These are phyloP conservation scores for Chloromonas sp. DNA, from an alignment of 163 green algal genomes.

Conservation along the genomic window DNA sequence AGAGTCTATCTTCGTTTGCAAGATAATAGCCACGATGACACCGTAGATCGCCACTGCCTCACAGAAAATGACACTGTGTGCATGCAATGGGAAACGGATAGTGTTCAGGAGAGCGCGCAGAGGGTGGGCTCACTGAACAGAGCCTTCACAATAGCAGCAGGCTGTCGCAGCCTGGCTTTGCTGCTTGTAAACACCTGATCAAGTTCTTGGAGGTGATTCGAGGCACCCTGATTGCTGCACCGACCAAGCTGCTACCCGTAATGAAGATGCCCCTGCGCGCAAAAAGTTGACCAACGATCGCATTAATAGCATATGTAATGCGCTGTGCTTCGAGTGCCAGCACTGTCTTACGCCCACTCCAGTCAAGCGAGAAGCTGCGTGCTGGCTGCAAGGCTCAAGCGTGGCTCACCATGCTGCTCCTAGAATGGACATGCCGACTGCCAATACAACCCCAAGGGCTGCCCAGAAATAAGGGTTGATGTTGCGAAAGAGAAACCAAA, in stretches of 20 bases:
- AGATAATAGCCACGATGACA: slow-evolving; percentile 98
- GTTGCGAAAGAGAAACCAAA: slow-evolving; percentile 80
- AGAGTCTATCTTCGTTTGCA: slow-evolving; percentile 89
- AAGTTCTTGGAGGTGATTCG: slow-evolving; percentile 99
- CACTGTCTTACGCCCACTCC: no score
- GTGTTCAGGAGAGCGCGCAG: not conserved
- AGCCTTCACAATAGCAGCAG: not conserved
- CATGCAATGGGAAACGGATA: not conserved
- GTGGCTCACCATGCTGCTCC: slow-evolving; percentile 90
- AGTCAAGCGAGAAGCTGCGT: no score
- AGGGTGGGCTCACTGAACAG: no score
- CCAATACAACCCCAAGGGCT: slow-evolving; percentile 80
- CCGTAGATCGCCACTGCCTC: slow-evolving; percentile 99
- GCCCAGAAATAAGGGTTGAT: slow-evolving; percentile 95
- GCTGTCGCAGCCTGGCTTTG: not conserved
- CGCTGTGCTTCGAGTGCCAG: no score
- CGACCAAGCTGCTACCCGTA: slow-evolving; percentile 91
- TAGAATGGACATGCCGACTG: slow-evolving; percentile 91
- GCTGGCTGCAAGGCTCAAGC: not conserved
- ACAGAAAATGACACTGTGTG: slow-evolving; percentile 96
- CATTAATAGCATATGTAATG: no score
- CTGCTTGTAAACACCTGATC: slow-evolving; percentile 80
- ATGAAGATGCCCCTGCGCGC: slow-evolving; percentile 95
- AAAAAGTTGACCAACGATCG: not conserved
- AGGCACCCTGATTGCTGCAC: slow-evolving; percentile 86